Percentiles rank a stretch among this genome's conserved stretches.
phyloP scores from a whole-genome alignment of 2,329 filamentous ascomycete species.

The Intubia oerlemansii region DNA sequence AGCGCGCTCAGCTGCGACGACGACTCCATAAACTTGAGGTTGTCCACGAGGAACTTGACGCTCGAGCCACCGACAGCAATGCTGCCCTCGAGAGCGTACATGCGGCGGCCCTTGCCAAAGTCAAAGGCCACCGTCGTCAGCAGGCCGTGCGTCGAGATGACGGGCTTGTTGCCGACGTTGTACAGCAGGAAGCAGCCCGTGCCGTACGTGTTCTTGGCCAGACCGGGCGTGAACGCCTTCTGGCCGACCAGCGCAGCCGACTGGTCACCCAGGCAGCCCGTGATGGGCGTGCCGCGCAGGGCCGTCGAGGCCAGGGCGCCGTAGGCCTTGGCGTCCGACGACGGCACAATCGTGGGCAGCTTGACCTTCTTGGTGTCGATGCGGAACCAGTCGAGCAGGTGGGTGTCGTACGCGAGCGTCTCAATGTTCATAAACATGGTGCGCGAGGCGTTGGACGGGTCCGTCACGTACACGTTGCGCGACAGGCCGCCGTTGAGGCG shows the following conservation, averaged over 20 bases:
- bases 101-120: constrained; percentile 37
- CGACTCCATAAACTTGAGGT: constrained; percentile 36
- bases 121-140: constrained; percentile 73
- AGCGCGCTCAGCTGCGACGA: constrained; percentile 27
- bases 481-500: constrained; percentile 54
- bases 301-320: constrained; percentile 43
- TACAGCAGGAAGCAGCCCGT: constrained; percentile 79
- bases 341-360: constrained; percentile 63
- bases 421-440: constrained; percentile 90
- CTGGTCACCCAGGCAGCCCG: constrained; percentile 75
- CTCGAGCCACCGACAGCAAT: constrained; percentile 71
- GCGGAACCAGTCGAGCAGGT: constrained; percentile 58
- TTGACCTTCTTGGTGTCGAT: constrained; percentile 46
- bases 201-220: constrained; percentile 80
- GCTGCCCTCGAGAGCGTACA: constrained; percentile 69
- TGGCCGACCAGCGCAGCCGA: constrained; percentile 72
- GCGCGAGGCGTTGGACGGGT: constrained; percentile 69
- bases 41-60: constrained; percentile 51
- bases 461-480: constrained; percentile 52
- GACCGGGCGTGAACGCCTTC: constrained; percentile 60
- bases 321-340: constrained; percentile 53
- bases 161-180: constrained; percentile 67
- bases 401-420: constrained; percentile 59
- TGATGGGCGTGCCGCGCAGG: constrained; percentile 49
- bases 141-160: constrained; percentile 65